These are phyloP conservation scores for Claviceps pazoutovae DNA, from an alignment of 2,329 filamentous ascomycete species.

Conservation along the genomic window DNA sequence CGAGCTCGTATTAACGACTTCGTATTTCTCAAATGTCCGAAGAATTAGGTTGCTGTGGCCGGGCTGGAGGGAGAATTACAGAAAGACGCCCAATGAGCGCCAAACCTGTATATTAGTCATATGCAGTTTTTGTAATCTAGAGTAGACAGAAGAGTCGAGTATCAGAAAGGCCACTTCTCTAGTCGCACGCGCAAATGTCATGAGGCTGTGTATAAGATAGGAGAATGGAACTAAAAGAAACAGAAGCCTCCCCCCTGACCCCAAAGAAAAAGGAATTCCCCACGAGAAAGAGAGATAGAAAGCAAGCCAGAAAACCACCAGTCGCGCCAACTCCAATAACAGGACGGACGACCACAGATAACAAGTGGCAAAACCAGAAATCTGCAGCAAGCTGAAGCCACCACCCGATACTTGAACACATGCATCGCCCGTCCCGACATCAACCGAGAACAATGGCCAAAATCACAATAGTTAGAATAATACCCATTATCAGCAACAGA, in stretches of 20 bases:
- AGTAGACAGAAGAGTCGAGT: slow-evolving; percentile 4
- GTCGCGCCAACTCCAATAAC: slow-evolving; percentile 5
- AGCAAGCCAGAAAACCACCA: background rate
- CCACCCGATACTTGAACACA: background rate
- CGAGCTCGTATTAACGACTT: background rate
- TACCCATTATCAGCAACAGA: slow-evolving; percentile 70
- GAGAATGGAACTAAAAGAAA: background rate
- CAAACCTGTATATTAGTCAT: too few relatives aligned
- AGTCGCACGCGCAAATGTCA: slow-evolving; percentile 5
- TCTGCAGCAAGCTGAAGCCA: background rate
- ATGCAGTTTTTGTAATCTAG: background rate
- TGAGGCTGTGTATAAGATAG: slow-evolving; percentile 4
- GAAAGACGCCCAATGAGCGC: too few relatives aligned
- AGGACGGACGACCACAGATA: background rate
- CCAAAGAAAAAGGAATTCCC: background rate
- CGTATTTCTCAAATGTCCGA: too few relatives aligned
- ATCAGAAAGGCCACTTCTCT: slow-evolving; percentile 6
- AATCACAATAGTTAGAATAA: slow-evolving; percentile 82
- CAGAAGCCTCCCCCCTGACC: too few relatives aligned
- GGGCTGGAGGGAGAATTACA: too few relatives aligned
- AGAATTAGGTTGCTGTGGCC: too few relatives aligned
- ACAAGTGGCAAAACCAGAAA: background rate
- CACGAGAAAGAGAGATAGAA: background rate
- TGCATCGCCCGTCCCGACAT: slow-evolving; percentile 6
- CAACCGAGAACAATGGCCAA: slow-evolving; percentile 71